phyloP scores from a whole-genome alignment of 2,329 filamentous ascomycete species.

The Ascochyta viciae-villosae region DNA sequence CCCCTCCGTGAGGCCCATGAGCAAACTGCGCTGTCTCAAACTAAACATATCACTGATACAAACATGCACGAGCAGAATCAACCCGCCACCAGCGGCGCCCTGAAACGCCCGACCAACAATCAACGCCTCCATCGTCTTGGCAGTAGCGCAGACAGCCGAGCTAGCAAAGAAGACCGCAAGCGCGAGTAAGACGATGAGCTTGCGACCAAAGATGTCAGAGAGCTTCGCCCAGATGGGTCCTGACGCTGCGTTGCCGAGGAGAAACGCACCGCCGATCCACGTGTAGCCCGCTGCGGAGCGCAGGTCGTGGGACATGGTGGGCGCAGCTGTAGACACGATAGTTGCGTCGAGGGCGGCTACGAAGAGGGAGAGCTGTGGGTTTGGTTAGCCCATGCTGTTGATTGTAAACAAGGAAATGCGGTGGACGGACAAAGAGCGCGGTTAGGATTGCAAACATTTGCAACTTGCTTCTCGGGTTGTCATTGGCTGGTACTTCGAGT shows the following conservation, averaged over 20 bases:
- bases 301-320: slow-evolving; percentile 69
- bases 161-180: slow-evolving; percentile 67
- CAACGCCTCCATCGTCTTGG: slow-evolving; percentile 65
- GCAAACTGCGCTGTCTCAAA: slow-evolving; percentile 58
- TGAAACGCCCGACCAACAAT: slow-evolving; percentile 68
- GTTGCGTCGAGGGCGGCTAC: slow-evolving; percentile 59
- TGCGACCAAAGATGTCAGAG: slow-evolving; percentile 65
- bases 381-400: neutral
- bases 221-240: slow-evolving; percentile 74
- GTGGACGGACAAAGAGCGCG: slow-evolving; percentile 42
- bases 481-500: slow-evolving; percentile 9
- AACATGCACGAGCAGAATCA: slow-evolving; percentile 69
- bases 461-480: slow-evolving; percentile 31
- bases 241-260: slow-evolving; percentile 71
- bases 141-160: slow-evolving; percentile 64
- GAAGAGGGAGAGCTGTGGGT: slow-evolving; percentile 48
- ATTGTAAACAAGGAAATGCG: neutral
- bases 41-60: slow-evolving; percentile 70
- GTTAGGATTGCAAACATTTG: slow-evolving; percentile 38
- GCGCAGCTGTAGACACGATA: slow-evolving; percentile 70
- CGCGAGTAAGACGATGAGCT: slow-evolving; percentile 59
- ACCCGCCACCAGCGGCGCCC: slow-evolving; percentile 68
- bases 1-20: slow-evolving; percentile 59
- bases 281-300: slow-evolving; percentile 73
- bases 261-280: slow-evolving; percentile 78